These are phyloP conservation scores for Quercus agrifolia DNA, from an alignment of 306 rosid genomes.

Conservation along the genomic window DNA sequence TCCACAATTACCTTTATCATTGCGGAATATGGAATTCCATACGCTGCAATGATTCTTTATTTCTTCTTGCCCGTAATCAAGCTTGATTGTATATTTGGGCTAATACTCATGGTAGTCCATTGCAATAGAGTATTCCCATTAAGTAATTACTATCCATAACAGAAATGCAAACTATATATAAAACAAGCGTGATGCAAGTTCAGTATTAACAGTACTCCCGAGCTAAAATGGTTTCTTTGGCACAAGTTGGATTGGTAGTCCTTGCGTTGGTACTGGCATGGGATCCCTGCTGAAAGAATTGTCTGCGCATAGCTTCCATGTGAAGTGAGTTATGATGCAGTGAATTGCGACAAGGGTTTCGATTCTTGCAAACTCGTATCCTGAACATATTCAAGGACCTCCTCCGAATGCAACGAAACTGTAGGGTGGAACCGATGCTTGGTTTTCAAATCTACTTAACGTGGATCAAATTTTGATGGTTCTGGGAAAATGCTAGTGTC, in stretches of 20 bases:
- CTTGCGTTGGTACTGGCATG: constrained; percentile 48
- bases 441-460: constrained; percentile 50
- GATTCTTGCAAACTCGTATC: constrained; percentile 62
- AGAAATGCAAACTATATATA: not conserved
- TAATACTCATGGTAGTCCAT: not conserved
- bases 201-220: not conserved
- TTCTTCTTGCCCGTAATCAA: not conserved
- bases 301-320: constrained; percentile 64
- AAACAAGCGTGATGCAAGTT: not conserved
- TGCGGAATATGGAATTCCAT: not conserved
- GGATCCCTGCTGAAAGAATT: constrained; percentile 58
- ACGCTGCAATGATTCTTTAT: not conserved
- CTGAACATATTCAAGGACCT: constrained; percentile 70
- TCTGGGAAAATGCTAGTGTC: constrained; percentile 54
- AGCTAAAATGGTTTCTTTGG: constrained; percentile 33
- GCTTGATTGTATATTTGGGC: not conserved
- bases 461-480: constrained; percentile 69
- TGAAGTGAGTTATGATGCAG: constrained; percentile 58
- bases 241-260: constrained; percentile 46
- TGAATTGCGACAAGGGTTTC: constrained; percentile 65
- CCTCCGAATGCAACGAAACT: constrained; percentile 67
- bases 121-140: not conserved
- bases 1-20: not conserved
- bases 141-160: not conserved
- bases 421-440: constrained; percentile 54